Conservation (phyloP, 257 asterid species). For the Jaltomata sinuosa region DNA sequence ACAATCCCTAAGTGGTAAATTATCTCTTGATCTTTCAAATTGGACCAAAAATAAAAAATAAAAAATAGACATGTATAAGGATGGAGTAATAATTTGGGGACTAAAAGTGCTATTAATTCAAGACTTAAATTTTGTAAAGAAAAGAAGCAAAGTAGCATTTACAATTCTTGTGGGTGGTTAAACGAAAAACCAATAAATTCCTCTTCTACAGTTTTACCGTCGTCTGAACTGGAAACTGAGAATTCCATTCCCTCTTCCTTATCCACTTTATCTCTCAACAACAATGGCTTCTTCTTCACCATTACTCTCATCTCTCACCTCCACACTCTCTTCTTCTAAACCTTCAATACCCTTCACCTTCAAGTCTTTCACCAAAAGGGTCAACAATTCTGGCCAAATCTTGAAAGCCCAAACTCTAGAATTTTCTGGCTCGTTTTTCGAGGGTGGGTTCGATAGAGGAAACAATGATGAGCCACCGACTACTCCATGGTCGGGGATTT, state of each 20-base stretch:
- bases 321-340: background rate
- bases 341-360: background rate
- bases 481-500: constrained; percentile 43
- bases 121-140: background rate
- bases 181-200: background rate
- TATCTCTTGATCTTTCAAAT: no score
- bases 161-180: background rate
- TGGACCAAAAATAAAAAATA: no score
- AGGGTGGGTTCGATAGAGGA: constrained; percentile 46
- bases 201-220: background rate
- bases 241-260: background rate
- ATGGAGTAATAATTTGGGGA: no score
- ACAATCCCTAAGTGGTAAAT: no score
- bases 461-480: constrained; percentile 34
- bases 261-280: background rate
- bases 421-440: constrained; percentile 47
- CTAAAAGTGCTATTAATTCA: no score
- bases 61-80: no score
- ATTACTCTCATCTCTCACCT: background rate
- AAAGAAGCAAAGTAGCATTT: background rate
- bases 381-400: background rate
- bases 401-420: constrained; percentile 30
- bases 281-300: background rate
- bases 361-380: background rate
- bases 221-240: background rate